Conservation (phyloP, 2,329 filamentous ascomycete genomes). For the Esteya vermicola region DNA sequence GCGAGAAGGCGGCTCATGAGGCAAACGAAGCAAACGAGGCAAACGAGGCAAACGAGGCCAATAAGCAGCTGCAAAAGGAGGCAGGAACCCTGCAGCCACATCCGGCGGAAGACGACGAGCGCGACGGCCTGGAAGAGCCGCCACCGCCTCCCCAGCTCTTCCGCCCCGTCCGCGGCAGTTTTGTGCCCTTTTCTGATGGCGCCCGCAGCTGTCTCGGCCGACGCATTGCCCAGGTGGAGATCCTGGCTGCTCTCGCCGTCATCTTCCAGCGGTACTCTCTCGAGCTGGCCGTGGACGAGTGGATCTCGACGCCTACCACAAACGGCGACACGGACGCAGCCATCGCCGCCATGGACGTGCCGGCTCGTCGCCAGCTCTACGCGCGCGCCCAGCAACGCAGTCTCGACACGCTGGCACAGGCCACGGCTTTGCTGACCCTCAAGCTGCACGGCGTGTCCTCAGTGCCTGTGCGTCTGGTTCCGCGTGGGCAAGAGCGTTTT, state of each 20-base stretch:
- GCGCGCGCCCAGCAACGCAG: conserved; percentile 42
- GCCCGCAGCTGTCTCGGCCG: conserved; percentile 42
- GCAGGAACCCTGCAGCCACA: too few relatives aligned
- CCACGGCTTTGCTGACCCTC: conserved; percentile 54
- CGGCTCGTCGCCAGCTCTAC: conserved; percentile 40
- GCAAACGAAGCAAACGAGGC: conserved; percentile 11
- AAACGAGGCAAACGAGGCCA: conserved; percentile 32
- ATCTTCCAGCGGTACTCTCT: conserved; percentile 47
- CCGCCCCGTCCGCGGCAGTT: conserved; percentile 40
- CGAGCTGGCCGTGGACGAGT: conserved; percentile 54
- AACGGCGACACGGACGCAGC: conserved; percentile 39
- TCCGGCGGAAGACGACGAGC: too few relatives aligned
- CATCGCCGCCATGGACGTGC: conserved; percentile 32
- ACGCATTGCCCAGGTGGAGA: conserved; percentile 44
- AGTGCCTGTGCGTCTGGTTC: conserved; percentile 55
- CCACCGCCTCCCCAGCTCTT: conserved; percentile 29
- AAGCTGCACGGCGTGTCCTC: conserved; percentile 47
- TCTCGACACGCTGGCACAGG: conserved; percentile 34
- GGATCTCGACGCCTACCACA: too few relatives aligned
- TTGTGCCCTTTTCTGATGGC: conserved; percentile 44
- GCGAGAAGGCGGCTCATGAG: too few relatives aligned
- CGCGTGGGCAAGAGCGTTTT: conserved; percentile 57
- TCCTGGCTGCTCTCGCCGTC: conserved; percentile 39
- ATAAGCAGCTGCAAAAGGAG: conserved; percentile 43
- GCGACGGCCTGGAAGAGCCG: not conserved